A percentile compares a stretch with the other conserved stretches of the same genome.
phyloP scores from a whole-genome alignment of 305 asterid genomes.

The Plantago coronopus region DNA sequence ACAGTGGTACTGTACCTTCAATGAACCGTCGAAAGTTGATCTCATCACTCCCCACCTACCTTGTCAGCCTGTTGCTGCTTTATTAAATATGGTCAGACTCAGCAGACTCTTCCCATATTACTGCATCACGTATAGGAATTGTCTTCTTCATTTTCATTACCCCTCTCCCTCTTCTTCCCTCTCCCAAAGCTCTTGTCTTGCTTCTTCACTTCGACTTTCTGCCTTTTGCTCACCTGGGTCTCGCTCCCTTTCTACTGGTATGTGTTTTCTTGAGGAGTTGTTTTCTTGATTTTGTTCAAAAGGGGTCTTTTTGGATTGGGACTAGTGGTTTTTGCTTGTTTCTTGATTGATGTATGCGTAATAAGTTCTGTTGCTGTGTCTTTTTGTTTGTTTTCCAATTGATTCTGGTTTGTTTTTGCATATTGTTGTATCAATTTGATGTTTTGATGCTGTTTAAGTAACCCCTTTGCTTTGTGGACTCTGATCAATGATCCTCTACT shows the following conservation, averaged over 20 bases:
- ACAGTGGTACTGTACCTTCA: background rate
- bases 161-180: conserved; percentile 10
- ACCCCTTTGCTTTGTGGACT: conserved; percentile 12
- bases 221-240: conserved; percentile 22
- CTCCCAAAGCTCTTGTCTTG: conserved; percentile 17
- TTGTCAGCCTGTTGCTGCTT: conserved; percentile 22
- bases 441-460: conserved; percentile 12
- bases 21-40: background rate
- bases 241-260: conserved; percentile 44
- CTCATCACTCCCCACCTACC: conserved; percentile 33
- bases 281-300: conserved; percentile 2
- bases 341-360: conserved; percentile 9
- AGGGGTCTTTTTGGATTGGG: conserved; percentile 6
- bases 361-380: background rate
- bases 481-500: background rate
- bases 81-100: conserved; percentile 29
- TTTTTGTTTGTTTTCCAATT: background rate
- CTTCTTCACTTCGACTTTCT: conserved; percentile 16
- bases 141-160: background rate
- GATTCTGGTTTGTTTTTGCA: background rate
- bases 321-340: no score
- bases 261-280: background rate
- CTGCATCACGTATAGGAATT: conserved; percentile 14
- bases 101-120: conserved; percentile 18
- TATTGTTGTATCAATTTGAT: background rate